Conservation (phyloP, 2,329 filamentous ascomycete species). For the Metarhizium humberi region DNA sequence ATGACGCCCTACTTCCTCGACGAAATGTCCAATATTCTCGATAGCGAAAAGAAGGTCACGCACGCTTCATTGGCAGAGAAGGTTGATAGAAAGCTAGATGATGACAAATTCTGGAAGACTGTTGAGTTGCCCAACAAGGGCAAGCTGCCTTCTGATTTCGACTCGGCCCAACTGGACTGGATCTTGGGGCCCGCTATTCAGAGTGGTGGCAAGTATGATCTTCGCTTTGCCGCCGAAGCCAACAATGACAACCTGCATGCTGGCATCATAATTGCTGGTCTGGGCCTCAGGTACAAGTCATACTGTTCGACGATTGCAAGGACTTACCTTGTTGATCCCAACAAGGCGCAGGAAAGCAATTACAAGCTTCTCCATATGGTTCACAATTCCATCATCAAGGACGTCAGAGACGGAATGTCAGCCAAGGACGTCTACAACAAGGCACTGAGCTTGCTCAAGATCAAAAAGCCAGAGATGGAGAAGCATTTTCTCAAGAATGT, state of each 20-base stretch:
- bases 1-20: conserved; percentile 97
- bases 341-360: conserved; percentile 87
- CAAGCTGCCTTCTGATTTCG: conserved; percentile 81
- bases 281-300: conserved; percentile 90
- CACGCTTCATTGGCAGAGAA: conserved; percentile 80
- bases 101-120: conserved; percentile 85
- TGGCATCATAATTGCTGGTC: conserved; percentile 84
- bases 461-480: conserved; percentile 91
- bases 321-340: conserved; percentile 94
- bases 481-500: conserved; percentile 92
- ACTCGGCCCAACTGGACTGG: conserved; percentile 86
- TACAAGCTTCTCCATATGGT: conserved; percentile 83
- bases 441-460: conserved; percentile 67
- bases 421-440: conserved; percentile 91
- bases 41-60: conserved; percentile 94
- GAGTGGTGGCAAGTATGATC: conserved; percentile 90
- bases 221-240: conserved; percentile 69
- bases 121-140: conserved; percentile 58
- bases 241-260: conserved; percentile 79
- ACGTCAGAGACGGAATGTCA: conserved; percentile 74
- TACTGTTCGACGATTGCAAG: conserved; percentile 89
- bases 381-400: conserved; percentile 84
- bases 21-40: conserved; percentile 92
- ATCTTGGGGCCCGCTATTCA: conserved; percentile 83
- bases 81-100: conserved; percentile 85